Evolutionary conservation across 306 rosid species (phyloP), one percentile per base, ranked within the genome.

Genomic region (Cotoneaster glaucophyllus): DNA sequence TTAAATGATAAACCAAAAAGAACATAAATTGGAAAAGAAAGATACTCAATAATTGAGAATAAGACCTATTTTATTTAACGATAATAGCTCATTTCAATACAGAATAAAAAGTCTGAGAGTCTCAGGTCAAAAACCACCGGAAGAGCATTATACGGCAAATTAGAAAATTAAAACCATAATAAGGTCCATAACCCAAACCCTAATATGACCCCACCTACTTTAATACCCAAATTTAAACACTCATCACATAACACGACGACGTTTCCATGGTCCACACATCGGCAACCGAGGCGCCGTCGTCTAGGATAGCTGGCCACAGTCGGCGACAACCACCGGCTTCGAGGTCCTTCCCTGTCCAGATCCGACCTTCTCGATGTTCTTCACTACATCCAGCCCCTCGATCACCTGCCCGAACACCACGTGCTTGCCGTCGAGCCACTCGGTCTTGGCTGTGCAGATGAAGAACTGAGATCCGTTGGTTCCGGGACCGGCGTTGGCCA

Each of bases 381-480:
- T 89, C n/a, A 95, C 93, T 2, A 92, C 85, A 1, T 90, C 83
- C 24, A 88, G 9, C 0, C 98, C 98, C 2, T 94, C 97, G 0
- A 82, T 81, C 39, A 95, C 84, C 82, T 89, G 84, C 0, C 98
- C 98, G 64, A 95, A 95, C 31, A 95, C 98, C 5, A 95, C 98
- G 79, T 95, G 98, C 81, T 90, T 90, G 0, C 98, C 97, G 25
- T 95, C 97, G 8, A 95, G 90, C 98, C 98, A 95, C 83, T 83
- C 86, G 32, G 98, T 95, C 87, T 90, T 86, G 2, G 82, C 79
- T 0, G 98, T 94, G 45, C 98, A 94, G 69, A 94, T 22, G 90
- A 94, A 95, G 90, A 95, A 95, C 86, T 95, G 98, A 45, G 98
- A 94, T 71, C 98, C 97, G 68, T 95, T 95, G 1, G 97, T 95